Evolutionary conservation across 495 filamentous ascomycete species (phyloP).

Genomic region (Penicillium psychrofluorescens): DNA sequence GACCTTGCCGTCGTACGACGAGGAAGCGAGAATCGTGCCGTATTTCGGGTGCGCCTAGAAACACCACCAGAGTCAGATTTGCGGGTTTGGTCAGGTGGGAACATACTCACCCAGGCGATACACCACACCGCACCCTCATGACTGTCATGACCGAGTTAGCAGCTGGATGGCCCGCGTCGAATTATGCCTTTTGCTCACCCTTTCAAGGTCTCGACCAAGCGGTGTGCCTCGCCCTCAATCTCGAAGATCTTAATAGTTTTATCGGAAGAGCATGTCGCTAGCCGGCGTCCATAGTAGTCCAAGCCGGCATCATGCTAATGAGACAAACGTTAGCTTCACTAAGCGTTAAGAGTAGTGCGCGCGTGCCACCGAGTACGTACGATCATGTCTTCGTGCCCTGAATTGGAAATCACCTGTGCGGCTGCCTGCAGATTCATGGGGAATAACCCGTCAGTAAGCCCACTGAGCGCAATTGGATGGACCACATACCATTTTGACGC

Average conservation of each 20-base stretch:
- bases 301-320: conserved; percentile 90
- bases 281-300: conserved; percentile 94
- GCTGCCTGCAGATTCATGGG: conserved; percentile 42
- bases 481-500: conserved; percentile 15
- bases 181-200: conserved; percentile 50
- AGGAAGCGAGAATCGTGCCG: conserved; percentile 91
- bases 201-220: conserved; percentile 86
- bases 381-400: conserved; percentile 99
- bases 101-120: conserved; percentile 70
- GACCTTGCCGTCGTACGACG: conserved; percentile 94
- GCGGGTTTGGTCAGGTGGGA: conserved; percentile 5
- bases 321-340: not conserved
- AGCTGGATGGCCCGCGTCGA: not conserved
- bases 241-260: conserved; percentile 99
- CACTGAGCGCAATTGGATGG: not conserved
- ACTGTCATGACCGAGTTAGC: conserved; percentile 34
- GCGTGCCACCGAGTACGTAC: conserved; percentile 49
- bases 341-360: no score
- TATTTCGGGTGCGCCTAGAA: conserved; percentile 87
- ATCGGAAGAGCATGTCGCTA: conserved; percentile 96
- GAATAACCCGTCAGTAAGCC: conserved; percentile 9
- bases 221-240: conserved; percentile 88
- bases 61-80: conserved; percentile 8
- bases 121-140: conserved; percentile 96
- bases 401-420: conserved; percentile 77